phyloP scores from a whole-genome alignment of 225 moss, liverwort and hornwort genomes.

The Pseudisothecium myosuroides region DNA sequence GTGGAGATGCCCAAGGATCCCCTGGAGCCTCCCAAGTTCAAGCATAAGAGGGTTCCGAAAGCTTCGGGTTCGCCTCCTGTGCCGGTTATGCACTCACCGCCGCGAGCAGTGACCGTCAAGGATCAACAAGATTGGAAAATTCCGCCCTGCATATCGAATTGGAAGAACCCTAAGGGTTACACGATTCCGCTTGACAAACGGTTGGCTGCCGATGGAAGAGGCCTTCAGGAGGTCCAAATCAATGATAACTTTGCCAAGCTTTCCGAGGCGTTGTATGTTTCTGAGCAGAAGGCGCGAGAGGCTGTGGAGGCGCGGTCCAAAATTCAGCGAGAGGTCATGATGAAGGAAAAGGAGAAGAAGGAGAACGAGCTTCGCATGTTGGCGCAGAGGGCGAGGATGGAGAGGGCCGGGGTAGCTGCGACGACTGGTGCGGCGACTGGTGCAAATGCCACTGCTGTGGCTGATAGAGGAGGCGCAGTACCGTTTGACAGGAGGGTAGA shows the following conservation, averaged over 20 bases:
- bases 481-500: slow-evolving; percentile 55
- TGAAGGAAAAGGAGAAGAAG: slow-evolving; percentile 99
- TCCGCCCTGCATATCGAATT: slow-evolving; percentile 94
- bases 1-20: slow-evolving; percentile 99
- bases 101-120: slow-evolving; percentile 93
- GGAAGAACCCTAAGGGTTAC: slow-evolving; percentile 99
- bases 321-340: slow-evolving; percentile 84
- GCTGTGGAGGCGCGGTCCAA: slow-evolving; percentile 97
- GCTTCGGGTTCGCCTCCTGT: slow-evolving; percentile 95
- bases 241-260: slow-evolving; percentile 96
- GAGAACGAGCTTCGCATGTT: slow-evolving; percentile 92
- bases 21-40: slow-evolving; percentile 93
- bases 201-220: slow-evolving; percentile 90
- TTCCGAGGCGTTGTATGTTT: slow-evolving; percentile 87
- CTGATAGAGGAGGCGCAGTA: slow-evolving; percentile 46
- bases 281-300: slow-evolving; percentile 98
- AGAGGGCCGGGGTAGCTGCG: slow-evolving; percentile 70
- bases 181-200: slow-evolving; percentile 95
- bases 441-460: slow-evolving; percentile 36
- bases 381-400: slow-evolving; percentile 97
- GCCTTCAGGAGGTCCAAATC: slow-evolving; percentile 97
- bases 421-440: slow-evolving; percentile 22
- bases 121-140: slow-evolving; percentile 99
- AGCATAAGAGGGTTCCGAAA: slow-evolving; percentile 95
- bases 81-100: slow-evolving; percentile 97